phyloP scores from a whole-genome alignment of 352 stramenopile species.

The Poterioochromonas sp. region DNA sequence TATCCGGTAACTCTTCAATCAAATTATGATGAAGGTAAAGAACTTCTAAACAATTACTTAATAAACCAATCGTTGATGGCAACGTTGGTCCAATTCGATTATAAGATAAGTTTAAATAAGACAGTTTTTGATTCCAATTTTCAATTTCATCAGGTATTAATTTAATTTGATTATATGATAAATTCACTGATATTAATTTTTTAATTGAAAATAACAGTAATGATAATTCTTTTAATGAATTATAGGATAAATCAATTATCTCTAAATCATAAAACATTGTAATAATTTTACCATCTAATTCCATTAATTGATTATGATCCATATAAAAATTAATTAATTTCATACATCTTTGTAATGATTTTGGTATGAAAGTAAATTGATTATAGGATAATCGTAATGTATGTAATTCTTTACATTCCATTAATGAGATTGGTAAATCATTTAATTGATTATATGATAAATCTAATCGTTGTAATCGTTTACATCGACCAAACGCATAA shows the following conservation, averaged over 20 bases:
- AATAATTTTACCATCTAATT: background rate
- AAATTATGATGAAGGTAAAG: slow-evolving; percentile 1
- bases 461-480: background rate
- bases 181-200: slow-evolving; percentile 10
- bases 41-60: background rate
- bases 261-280: background rate
- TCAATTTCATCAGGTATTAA: background rate
- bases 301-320: slow-evolving; percentile 5
- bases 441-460: slow-evolving; percentile 7
- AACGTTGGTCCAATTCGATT: background rate
- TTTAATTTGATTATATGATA: slow-evolving; percentile 22
- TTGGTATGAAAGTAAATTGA: background rate
- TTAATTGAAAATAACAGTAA: background rate
- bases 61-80: background rate
- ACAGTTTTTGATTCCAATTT: background rate
- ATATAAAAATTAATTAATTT: slow-evolving; percentile 1
- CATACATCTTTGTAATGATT: background rate
- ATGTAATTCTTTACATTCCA: background rate
- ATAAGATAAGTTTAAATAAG: slow-evolving; percentile 24
- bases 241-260: slow-evolving; percentile 1
- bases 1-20: background rate
- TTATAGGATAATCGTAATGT: slow-evolving; percentile 4
- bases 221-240: background rate
- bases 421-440: background rate
- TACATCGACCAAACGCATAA: background rate